Evolutionary conservation across 805 yeast species (phyloP), one percentile per base, ranked within the genome.

Genomic region (Lachancea quebecensis): DNA sequence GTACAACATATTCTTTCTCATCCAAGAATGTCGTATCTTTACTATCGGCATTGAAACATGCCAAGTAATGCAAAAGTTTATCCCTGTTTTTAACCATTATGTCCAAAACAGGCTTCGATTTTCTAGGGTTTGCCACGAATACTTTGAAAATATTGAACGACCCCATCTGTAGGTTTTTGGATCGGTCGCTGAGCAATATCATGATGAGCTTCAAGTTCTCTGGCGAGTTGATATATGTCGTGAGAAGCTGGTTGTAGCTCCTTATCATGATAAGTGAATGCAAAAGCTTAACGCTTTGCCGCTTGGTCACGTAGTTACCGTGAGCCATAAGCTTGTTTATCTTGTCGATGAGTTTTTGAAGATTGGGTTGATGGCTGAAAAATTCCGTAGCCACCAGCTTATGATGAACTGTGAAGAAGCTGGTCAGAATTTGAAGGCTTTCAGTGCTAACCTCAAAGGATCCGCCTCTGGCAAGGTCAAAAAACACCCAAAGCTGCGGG

Each of bases 81-180:
- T 79, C 84, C 57, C 88, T 79, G 64, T 93, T 93, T 59, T 90
- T 89, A 38, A 81, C 77, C 52, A 93, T 70, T 16, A 91, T 85
- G 63, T 91, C 96, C 44, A 76, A 67, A 2, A 93, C 80, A 7
- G 82, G 79, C 61, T 82, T 88, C 2, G 88, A 73, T 62, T 90
- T 90, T 51, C 83, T 81, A 4, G 99, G 99, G 64, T 93, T 93
- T 4, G 96, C 98, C n/a, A 89, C 89, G 65, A 93, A 88, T 34
- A 90, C 85, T 67, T 91, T 93, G 70, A 93, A 91, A 33, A 91
- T 83, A 53, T 93, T 90, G 60, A 93, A 93, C 3, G 95, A 89
- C 63, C 93, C 98, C 44, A 79, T 66, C 61, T 90, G 96, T 47
- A 93, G 74, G 63, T 90, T 90, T 59, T 84, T 85, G 51, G 95